These are phyloP conservation scores for Volvariella surrecta DNA, from an alignment of 1,284 basidiomycete species.

Conservation along the genomic window DNA sequence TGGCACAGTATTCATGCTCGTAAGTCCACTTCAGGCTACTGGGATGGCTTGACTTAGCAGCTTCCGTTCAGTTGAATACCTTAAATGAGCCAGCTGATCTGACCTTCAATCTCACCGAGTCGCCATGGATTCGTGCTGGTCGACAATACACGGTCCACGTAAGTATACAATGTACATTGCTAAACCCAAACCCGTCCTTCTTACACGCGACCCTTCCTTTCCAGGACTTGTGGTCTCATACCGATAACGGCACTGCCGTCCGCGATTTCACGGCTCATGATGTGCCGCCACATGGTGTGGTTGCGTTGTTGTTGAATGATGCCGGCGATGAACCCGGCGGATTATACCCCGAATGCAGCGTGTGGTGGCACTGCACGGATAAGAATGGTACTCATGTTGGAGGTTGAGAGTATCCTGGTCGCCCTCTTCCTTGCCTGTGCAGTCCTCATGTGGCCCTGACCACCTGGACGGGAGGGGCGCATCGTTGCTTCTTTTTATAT, in stretches of 20 bases:
- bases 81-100: conserved; percentile 40
- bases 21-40: too few species aligned
- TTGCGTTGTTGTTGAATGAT: conserved; percentile 46
- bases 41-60: not conserved
- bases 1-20: conserved; percentile 45
- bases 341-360: conserved; percentile 26
- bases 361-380: conserved; percentile 20
- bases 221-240: conserved; percentile 58
- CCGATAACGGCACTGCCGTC: conserved; percentile 47
- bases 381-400: conserved; percentile 22
- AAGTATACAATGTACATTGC: conserved; percentile 12
- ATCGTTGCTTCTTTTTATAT: too few species aligned
- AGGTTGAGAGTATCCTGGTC: too few species aligned
- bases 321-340: conserved; percentile 47
- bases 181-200: not conserved
- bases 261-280: conserved; percentile 41
- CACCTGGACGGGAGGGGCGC: too few species aligned
- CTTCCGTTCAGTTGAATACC: conserved; percentile 36
- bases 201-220: not conserved
- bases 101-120: conserved; percentile 54
- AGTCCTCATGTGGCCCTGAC: too few species aligned
- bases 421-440: too few species aligned
- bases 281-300: conserved; percentile 50
- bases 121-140: conserved; percentile 56
- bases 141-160: conserved; percentile 51